phyloP scores from a whole-genome alignment of 2,329 filamentous ascomycete genomes.

The Pestalotiopsis sp. region DNA sequence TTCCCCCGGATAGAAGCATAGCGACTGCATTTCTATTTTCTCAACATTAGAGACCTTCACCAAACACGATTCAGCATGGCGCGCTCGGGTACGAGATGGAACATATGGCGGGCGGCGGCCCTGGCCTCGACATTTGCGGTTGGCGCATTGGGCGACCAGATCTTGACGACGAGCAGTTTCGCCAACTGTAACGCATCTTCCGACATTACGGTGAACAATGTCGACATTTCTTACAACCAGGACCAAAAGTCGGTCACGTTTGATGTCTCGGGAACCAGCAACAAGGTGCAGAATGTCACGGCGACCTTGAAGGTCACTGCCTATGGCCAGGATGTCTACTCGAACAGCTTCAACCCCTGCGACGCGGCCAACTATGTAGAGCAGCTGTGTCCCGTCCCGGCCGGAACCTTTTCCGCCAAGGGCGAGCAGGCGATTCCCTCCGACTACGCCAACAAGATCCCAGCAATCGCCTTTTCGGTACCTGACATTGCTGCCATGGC shows the following conservation, averaged over 20 bases:
- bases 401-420: conserved; percentile 70
- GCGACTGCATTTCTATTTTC: conserved; percentile 1
- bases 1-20: conserved; percentile 4
- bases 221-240: conserved; percentile 80
- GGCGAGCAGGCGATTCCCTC: conserved; percentile 74
- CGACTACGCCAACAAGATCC: conserved; percentile 74
- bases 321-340: conserved; percentile 82
- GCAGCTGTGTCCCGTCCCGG: conserved; percentile 83
- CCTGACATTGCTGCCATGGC: conserved; percentile 89
- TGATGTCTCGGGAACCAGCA: conserved; percentile 78
- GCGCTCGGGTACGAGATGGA: conserved; percentile 27
- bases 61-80: conserved; percentile 20
- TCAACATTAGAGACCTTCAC: background rate
- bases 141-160: conserved; percentile 63
- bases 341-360: conserved; percentile 83
- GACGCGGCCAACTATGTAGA: conserved; percentile 64
- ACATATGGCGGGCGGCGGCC: conserved; percentile 29
- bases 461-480: conserved; percentile 84
- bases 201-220: conserved; percentile 68
- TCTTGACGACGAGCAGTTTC: conserved; percentile 82
- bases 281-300: conserved; percentile 75
- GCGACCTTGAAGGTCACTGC: conserved; percentile 76
- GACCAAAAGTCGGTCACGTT: conserved; percentile 74
- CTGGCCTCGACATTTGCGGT: conserved; percentile 38
- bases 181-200: conserved; percentile 65